Conservation (phyloP, 768 basidiomycete species). For the Boletus vermiculosoides region DNA sequence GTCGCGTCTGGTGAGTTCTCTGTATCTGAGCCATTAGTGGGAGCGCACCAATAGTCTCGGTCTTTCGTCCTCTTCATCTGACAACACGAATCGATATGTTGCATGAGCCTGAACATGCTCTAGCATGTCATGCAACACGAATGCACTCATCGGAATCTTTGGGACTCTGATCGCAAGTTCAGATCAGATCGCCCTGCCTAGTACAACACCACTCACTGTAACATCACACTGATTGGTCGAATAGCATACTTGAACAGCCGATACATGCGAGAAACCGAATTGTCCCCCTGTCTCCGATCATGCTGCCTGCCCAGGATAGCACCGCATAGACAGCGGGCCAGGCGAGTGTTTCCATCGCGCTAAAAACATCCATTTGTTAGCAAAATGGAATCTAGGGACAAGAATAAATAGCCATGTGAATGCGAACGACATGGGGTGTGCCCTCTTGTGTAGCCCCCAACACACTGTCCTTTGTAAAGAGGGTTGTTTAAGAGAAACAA, state of each 20-base stretch:
- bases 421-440: conserved; percentile 46
- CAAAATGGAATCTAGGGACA: conserved; percentile 17
- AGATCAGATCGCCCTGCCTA: neutral
- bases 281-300: conserved; percentile 39
- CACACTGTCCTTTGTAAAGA: conserved; percentile 64
- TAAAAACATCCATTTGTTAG: conserved; percentile 27
- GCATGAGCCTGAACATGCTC: conserved; percentile 92
- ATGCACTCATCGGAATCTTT: conserved; percentile 73
- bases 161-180: conserved; percentile 28
- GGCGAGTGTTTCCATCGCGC: conserved; percentile 61
- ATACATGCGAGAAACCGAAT: conserved; percentile 45
- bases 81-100: conserved; percentile 85
- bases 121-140: conserved; percentile 86
- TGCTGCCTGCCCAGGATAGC: conserved; percentile 73
- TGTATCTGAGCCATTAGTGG: neutral
- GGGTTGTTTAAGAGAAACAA: conserved; percentile 81
- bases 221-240: conserved; percentile 58
- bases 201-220: conserved; percentile 51
- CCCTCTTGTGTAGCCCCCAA: conserved; percentile 87
- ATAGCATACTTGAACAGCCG: conserved; percentile 85
- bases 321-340: conserved; percentile 80
- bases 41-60: conserved; percentile 71
- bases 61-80: conserved; percentile 83
- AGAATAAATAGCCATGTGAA: neutral
- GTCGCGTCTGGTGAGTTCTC: neutral